These are phyloP conservation scores for Aspergillus carbonarius DNA, from an alignment of 2,329 filamentous ascomycete genomes.

Conservation along the genomic window DNA sequence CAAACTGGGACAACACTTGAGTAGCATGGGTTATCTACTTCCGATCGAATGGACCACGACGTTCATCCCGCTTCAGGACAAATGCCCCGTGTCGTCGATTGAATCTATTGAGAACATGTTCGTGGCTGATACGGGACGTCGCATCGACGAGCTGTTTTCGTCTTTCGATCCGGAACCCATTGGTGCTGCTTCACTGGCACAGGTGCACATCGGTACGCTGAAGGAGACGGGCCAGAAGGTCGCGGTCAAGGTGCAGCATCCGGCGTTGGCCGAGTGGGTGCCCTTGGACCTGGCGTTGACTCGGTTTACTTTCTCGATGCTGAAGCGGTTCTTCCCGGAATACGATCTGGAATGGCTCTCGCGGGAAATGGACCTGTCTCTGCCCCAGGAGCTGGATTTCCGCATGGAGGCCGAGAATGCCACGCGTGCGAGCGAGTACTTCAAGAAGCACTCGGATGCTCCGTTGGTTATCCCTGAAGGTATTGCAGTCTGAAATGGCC, in stretches of 20 bases:
- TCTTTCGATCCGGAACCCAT: conserved; percentile 79
- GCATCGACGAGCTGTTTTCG: conserved; percentile 79
- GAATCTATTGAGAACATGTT: conserved; percentile 88
- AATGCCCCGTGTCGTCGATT: conserved; percentile 87
- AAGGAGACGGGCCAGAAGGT: conserved; percentile 81
- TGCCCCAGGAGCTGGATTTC: conserved; percentile 92
- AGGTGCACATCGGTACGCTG: conserved; percentile 85
- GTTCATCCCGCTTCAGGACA: conserved; percentile 93
- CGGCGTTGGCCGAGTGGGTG: conserved; percentile 83
- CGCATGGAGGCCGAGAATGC: conserved; percentile 82
- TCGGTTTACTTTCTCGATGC: conserved; percentile 79
- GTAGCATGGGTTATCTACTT: conserved; percentile 91
- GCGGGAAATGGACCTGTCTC: conserved; percentile 83
- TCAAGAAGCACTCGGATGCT: conserved; percentile 68
- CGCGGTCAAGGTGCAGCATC: conserved; percentile 96
- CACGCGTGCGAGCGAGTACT: conserved; percentile 74
- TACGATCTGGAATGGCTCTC: conserved; percentile 97
- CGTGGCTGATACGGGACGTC: conserved; percentile 72
- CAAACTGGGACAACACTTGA: conserved; percentile 93
- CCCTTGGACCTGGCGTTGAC: conserved; percentile 85
- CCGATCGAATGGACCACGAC: conserved; percentile 91
- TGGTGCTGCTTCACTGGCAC: conserved; percentile 88
- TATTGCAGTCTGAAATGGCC: conserved; percentile 18
- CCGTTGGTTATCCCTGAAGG: conserved; percentile 80
- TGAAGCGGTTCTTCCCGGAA: conserved; percentile 93